Conservation (phyloP, 331 rosid species). For the Prunus yedoensis region DNA sequence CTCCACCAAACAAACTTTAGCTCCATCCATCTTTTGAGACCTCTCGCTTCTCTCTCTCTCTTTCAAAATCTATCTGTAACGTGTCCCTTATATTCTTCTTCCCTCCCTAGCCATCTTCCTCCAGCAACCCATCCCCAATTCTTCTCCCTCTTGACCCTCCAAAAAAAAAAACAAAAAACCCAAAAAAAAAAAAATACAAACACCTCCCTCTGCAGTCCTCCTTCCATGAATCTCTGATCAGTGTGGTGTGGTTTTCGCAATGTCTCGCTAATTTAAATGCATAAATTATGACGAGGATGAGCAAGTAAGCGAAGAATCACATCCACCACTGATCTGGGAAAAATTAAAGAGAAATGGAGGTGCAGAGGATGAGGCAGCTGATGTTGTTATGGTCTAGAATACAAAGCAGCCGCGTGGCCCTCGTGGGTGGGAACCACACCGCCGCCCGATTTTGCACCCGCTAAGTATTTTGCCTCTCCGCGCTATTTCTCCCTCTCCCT, state of each 20-base stretch:
- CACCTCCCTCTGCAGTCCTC: slow-evolving; percentile 12
- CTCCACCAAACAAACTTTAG: slow-evolving; percentile 1
- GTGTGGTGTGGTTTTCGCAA: slow-evolving; percentile 19
- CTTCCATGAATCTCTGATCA: slow-evolving; percentile 19
- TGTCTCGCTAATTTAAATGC: slow-evolving; percentile 4
- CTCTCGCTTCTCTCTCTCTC: not conserved
- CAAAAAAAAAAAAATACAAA: not conserved
- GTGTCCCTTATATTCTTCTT: not conserved
- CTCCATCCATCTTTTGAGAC: slow-evolving; percentile 1
- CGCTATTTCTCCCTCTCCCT: not conserved
- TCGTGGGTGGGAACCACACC: slow-evolving; percentile 94
- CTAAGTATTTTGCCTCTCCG: slow-evolving; percentile 28
- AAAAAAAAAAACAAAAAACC: not conserved
- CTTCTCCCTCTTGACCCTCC: not conserved
- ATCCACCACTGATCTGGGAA: slow-evolving; percentile 38
- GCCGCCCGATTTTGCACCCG: slow-evolving; percentile 86
- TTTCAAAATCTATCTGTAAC: not conserved
- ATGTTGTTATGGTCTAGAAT: slow-evolving; percentile 53
- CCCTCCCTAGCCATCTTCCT: not conserved
- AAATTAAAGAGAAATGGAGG: slow-evolving; percentile 53
- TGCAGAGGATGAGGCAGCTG: slow-evolving; percentile 64
- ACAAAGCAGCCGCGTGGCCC: slow-evolving; percentile 46
- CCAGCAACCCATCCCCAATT: slow-evolving; percentile 3
- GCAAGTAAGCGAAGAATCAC: slow-evolving; percentile 3
- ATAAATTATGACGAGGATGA: not conserved